These are phyloP conservation scores for Stagonosporopsis tanaceti DNA, from an alignment of 2,329 filamentous ascomycete genomes.

Conservation along the genomic window DNA sequence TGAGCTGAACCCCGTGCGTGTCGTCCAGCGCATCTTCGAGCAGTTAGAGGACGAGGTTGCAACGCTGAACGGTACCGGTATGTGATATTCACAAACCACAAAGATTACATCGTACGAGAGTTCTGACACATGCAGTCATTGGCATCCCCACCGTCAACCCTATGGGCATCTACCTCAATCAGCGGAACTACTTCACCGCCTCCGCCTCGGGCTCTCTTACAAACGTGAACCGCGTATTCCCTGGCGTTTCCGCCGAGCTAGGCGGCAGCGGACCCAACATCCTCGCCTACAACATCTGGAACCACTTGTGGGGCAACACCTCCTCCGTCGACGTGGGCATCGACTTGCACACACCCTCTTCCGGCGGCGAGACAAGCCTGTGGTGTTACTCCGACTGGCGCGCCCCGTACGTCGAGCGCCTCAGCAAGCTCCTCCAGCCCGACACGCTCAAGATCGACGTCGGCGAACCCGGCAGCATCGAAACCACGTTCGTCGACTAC, in stretches of 20 bases:
- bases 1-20: slow-evolving; percentile 49
- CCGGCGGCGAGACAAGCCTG: slow-evolving; percentile 48
- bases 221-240: slow-evolving; percentile 50
- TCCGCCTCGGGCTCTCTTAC: slow-evolving; percentile 37
- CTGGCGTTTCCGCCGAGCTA: slow-evolving; percentile 34
- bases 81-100: background rate
- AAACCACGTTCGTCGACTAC: slow-evolving; percentile 50
- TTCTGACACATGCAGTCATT: slow-evolving; percentile 39
- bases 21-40: slow-evolving; percentile 48
- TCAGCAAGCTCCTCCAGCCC: slow-evolving; percentile 51
- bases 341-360: slow-evolving; percentile 50
- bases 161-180: slow-evolving; percentile 51
- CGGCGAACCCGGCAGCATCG: slow-evolving; percentile 51
- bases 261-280: slow-evolving; percentile 39
- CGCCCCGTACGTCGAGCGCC: slow-evolving; percentile 48
- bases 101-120: background rate
- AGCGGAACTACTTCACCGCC: slow-evolving; percentile 50
- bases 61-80: slow-evolving; percentile 49
- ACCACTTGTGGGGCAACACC: slow-evolving; percentile 52
- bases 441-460: slow-evolving; percentile 52
- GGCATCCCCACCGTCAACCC: slow-evolving; percentile 52
- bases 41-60: slow-evolving; percentile 38
- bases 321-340: slow-evolving; percentile 51
- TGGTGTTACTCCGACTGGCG: slow-evolving; percentile 53
- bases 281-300: slow-evolving; percentile 48